Conservation (phyloP, 371 early-diverging fungal species). For the Chytridium lagenaria region DNA sequence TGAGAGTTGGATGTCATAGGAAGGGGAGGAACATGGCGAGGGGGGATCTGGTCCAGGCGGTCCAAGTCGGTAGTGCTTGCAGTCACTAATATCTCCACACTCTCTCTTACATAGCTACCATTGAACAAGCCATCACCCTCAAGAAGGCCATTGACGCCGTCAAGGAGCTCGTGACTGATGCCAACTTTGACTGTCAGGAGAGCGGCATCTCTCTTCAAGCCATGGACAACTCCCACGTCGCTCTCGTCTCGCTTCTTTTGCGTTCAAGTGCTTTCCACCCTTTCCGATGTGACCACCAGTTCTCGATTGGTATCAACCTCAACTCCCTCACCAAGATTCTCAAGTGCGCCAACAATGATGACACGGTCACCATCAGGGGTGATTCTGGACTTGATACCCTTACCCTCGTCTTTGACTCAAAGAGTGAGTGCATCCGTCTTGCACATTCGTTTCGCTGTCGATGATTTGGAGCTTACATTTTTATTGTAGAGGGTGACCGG, state of each 20-base stretch:
- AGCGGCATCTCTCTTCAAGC: constrained; percentile 97
- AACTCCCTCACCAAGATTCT: constrained; percentile 88
- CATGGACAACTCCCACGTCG: constrained; percentile 98
- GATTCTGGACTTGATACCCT: constrained; percentile 87
- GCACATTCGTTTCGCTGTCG: constrained; percentile 8
- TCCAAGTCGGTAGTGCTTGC: no score
- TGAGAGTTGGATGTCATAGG: no score
- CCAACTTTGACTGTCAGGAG: constrained; percentile 97
- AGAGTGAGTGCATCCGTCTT: constrained; percentile 40
- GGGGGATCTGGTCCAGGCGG: no score
- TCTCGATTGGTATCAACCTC: constrained; percentile 92
- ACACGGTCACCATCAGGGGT: constrained; percentile 88
- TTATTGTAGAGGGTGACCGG: constrained; percentile 74
- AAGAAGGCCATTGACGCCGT: constrained; percentile 96
- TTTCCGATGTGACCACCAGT: constrained; percentile 87
- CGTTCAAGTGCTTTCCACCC: constrained; percentile 91
- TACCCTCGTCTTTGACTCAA: constrained; percentile 82
- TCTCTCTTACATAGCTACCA: constrained; percentile 38
- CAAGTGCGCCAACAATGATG: constrained; percentile 93
- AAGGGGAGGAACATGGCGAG: no score
- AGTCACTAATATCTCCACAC: no score
- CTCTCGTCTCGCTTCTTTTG: constrained; percentile 89
- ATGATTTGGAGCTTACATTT: not conserved
- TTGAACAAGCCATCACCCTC: constrained; percentile 63
- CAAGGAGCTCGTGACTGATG: constrained; percentile 96